Evolutionary conservation across 805 yeast species (phyloP).

Genomic region (Nakazawaea pomicola): DNA sequence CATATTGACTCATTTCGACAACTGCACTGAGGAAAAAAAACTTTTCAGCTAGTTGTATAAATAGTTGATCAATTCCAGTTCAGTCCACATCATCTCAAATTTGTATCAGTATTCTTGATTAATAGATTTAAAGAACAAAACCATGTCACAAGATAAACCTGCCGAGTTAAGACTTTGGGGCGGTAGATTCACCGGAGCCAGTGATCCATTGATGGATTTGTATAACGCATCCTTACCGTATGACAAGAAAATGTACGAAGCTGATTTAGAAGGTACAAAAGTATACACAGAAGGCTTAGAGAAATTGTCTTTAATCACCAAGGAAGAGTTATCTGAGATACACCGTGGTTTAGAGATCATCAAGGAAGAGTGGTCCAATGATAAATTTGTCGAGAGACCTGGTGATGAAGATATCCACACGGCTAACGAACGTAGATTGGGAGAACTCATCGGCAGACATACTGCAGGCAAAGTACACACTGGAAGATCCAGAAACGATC

Average conservation of each 20-base stretch:
- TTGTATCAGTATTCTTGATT: too few species aligned
- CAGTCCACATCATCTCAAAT: too few species aligned
- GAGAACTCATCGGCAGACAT: constrained; percentile 89
- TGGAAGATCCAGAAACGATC: constrained; percentile 98
- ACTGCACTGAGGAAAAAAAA: not conserved
- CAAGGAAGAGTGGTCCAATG: constrained; percentile 75
- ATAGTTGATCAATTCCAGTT: too few species aligned
- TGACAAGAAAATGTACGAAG: constrained; percentile 91
- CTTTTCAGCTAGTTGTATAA: too few species aligned
- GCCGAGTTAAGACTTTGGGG: constrained; percentile 89
- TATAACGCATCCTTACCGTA: constrained; percentile 97
- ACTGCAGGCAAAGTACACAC: constrained; percentile 98
- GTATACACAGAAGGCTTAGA: constrained; percentile 86
- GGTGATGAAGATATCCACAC: constrained; percentile 99
- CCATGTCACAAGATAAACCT: constrained; percentile 38
- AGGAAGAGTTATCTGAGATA: constrained; percentile 71
- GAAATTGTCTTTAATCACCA: constrained; percentile 70
- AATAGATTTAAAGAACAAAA: too few species aligned
- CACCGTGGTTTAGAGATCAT: constrained; percentile 77
- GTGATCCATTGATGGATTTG: constrained; percentile 96
- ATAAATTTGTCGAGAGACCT: constrained; percentile 63
- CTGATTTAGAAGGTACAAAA: constrained; percentile 90
- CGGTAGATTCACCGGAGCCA: constrained; percentile 94
- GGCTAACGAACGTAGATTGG: constrained; percentile 95
- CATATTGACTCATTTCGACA: too few species aligned